Evolutionary conservation across 2,329 filamentous ascomycete genomes (phyloP), one percentile per base, ranked within the genome.

Genomic region (Penicillium expansum): DNA sequence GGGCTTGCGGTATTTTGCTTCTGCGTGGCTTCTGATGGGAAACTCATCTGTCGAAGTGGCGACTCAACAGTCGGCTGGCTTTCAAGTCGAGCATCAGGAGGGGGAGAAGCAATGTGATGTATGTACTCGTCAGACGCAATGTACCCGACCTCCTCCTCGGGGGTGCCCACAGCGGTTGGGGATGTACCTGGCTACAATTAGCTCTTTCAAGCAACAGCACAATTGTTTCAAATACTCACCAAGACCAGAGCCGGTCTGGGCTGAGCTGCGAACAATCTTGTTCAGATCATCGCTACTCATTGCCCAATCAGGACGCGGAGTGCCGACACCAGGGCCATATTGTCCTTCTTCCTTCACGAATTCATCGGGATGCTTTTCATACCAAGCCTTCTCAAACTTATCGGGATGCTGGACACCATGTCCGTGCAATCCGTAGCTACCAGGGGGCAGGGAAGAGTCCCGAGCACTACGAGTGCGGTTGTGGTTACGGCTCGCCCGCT

Each of bases 341-440:
- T 83, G 81, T 41, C 82, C 85, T 62, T 92, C 90, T 74, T 93
- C 91, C 71, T 88, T 86, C 54, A 84, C 81, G 30, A 88, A 80
- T 63, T 84, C 83, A 43, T 97, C 90, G 0, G 93, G 93, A 69
- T 96, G 92, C 76, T 94, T 97, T 67, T 91, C 86, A 70, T 94
- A 95, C 83, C 96, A 97, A 27, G 90, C 89, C 77, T 90, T 90
- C 68, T 96, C 91, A 39, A 97, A 90, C 70, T 88, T 91, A 76
- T 95, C 90, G 55, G 86, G 84, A 3, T 88, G 81, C 18, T 84
- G 82, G 27, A 90, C 80, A 52, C 91, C 92, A 69, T 97, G 93
- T 43, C 92, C 91, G 68, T 96, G 92, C 54, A 96, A 84, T 60
- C 93, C 92, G 69, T 97, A 97, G 77, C 92, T 96, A 56, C 91